Conservation (phyloP, 1,284 basidiomycete genomes). For the Nidula niveotomentosa region DNA sequence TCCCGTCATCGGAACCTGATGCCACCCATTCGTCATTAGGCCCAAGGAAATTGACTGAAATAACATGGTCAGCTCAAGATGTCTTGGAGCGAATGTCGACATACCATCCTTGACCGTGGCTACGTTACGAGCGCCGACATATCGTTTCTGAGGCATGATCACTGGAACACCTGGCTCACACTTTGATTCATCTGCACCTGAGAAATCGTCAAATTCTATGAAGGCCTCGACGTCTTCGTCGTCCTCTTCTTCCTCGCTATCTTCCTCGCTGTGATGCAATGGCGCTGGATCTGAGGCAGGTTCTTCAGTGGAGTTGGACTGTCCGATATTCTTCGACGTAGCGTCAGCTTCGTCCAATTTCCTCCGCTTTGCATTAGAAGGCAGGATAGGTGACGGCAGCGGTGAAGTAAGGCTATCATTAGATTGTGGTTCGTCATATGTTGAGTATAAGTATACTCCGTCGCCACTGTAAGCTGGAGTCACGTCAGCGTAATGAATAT, state of each 20-base stretch:
- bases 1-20: slow-evolving; percentile 91
- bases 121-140: slow-evolving; percentile 77
- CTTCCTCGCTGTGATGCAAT: slow-evolving; percentile 2
- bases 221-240: slow-evolving; percentile 31
- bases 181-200: slow-evolving; percentile 17
- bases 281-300: background rate
- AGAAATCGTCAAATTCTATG: slow-evolving; percentile 26
- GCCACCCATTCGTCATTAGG: slow-evolving; percentile 75
- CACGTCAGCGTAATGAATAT: slow-evolving; percentile 6
- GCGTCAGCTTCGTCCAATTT: too few species aligned
- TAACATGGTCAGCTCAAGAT: background rate
- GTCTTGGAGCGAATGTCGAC: slow-evolving; percentile 15
- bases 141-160: slow-evolving; percentile 69
- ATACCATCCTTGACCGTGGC: slow-evolving; percentile 91
- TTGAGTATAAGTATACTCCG: slow-evolving; percentile 81
- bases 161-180: slow-evolving; percentile 47
- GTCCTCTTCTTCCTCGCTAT: slow-evolving; percentile 32
- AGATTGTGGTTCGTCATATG: slow-evolving; percentile 60
- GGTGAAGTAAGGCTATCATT: slow-evolving; percentile 14
- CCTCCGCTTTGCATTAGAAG: slow-evolving; percentile 16
- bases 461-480: slow-evolving; percentile 73
- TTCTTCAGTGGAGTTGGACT: background rate
- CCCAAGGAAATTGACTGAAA: slow-evolving; percentile 81
- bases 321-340: background rate
- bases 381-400: slow-evolving; percentile 13